A percentile compares a stretch with the other conserved stretches of the same genome.
These are phyloP conservation scores for Circinella umbellata DNA, from an alignment of 371 early-diverging fungal species.

Conservation along the genomic window DNA sequence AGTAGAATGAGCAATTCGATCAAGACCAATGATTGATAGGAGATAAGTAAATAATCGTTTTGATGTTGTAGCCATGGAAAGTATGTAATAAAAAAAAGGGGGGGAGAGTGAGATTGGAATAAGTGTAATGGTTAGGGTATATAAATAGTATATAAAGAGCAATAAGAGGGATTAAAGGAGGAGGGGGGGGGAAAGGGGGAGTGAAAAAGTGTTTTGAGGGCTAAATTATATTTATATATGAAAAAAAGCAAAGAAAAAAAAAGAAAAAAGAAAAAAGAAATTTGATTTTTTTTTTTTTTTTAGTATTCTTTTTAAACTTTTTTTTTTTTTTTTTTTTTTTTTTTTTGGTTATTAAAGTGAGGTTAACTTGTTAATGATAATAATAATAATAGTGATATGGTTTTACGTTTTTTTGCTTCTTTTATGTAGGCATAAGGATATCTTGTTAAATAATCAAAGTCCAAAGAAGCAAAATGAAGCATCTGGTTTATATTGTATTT, in stretches of 20 bases:
- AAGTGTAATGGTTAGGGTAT: too few species aligned
- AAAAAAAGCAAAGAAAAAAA: not conserved
- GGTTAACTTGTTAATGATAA: slow-evolving; percentile 14
- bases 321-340: slow-evolving; percentile 12
- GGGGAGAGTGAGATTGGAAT: not conserved
- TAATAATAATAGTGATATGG: not conserved
- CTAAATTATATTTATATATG: not conserved
- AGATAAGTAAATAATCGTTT: slow-evolving; percentile 21
- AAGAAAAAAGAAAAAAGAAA: not conserved
- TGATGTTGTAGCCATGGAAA: slow-evolving; percentile 18
- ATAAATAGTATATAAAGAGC: too few species aligned
- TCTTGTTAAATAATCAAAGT: slow-evolving; percentile 5
- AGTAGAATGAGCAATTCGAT: slow-evolving; percentile 19
- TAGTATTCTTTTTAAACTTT: slow-evolving; percentile 18
- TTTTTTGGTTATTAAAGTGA: not conserved
- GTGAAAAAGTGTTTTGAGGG: not conserved
- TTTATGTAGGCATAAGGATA: slow-evolving; percentile 19
- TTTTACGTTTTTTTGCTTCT: not conserved
- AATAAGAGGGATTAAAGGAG: not conserved
- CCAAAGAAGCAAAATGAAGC: slow-evolving; percentile 17
- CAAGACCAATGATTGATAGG: slow-evolving; percentile 23
- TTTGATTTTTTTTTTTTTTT: slow-evolving; percentile 13
- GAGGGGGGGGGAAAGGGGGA: not conserved
- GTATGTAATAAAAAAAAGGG: not conserved
- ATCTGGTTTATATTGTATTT: not conserved